Base-by-base conservation (phyloP, 331 rosid genomes). In the Ulmus americana region DNA sequence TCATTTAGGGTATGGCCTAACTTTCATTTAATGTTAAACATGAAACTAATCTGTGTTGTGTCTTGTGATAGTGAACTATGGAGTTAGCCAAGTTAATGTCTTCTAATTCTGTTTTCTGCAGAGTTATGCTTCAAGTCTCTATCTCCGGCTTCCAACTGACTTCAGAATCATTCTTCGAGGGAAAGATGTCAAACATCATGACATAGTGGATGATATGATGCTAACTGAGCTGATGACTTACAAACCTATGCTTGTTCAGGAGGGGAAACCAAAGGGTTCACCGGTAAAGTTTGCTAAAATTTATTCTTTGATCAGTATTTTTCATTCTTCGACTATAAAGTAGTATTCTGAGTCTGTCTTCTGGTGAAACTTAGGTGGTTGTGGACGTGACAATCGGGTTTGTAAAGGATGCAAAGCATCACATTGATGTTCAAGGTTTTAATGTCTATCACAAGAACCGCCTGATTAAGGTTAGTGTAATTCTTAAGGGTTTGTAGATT, bases 41-140 rank as follows among this genome's bases (percentile, higher is more conserved):
- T 46, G 39, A 46, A 7, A 38, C 53, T 48, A 12, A 0, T 48
- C 15, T 48, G 5, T 48, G 6, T 12, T 48, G 6, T 50, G 6
- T 45, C 12, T 13, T 4, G 40, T 45, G 18, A 47, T 44, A 10
- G 15, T 28, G 35, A 28, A 28, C 35, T 28, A 28, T 22, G 35
- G 3, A 28, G 35, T 28, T 28, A 28, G 35, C 35, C 35, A 28
- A 15, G 3, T n/a, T 39, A 55, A 28, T 45, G 43, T 55, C 18
- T 28, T 11, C 6, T 47, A 4, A 12, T 62, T 61, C 46, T n/a
- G 5, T 69, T 14, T 55, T 63, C 14, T 12, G 47, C 82, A 78
- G 82, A 74, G 76, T 61, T 78, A 74, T 55, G 79, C 74, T 41
- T 78, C 82, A 18, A 74, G 74, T 61, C 79, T 78, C 22, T 78